Conservation (phyloP, 352 stramenopile genomes). For the Pythium brachiatum region DNA sequence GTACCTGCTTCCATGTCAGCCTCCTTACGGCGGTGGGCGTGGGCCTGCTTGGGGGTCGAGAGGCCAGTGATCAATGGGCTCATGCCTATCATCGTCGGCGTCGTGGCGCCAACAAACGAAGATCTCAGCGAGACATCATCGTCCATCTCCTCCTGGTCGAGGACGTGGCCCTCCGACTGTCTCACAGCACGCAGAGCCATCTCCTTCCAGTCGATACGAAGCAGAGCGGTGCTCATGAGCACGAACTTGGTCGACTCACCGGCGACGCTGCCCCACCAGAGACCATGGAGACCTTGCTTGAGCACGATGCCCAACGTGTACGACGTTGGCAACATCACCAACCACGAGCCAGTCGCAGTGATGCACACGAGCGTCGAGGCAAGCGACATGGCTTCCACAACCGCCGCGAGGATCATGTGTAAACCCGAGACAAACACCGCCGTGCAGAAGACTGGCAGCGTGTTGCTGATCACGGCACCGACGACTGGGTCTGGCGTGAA, state of each 20-base stretch:
- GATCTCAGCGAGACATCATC: slow-evolving; percentile 61
- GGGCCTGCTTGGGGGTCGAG: slow-evolving; percentile 43
- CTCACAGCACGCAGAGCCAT: slow-evolving; percentile 66
- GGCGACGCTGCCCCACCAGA: slow-evolving; percentile 75
- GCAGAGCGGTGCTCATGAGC: slow-evolving; percentile 53
- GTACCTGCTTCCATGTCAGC: slow-evolving; percentile 7
- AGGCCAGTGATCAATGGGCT: slow-evolving; percentile 60
- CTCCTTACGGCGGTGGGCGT: slow-evolving; percentile 20
- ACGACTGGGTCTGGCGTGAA: slow-evolving; percentile 70
- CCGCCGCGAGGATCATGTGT: slow-evolving; percentile 73
- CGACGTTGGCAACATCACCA: slow-evolving; percentile 62
- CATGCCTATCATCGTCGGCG: slow-evolving; percentile 54
- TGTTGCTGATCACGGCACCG: slow-evolving; percentile 42
- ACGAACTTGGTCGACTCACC: slow-evolving; percentile 75
- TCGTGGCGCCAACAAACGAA: slow-evolving; percentile 56
- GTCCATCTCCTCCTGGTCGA: slow-evolving; percentile 53
- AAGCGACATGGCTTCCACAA: slow-evolving; percentile 79
- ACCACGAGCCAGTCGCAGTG: slow-evolving; percentile 65
- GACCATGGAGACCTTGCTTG: slow-evolving; percentile 45
- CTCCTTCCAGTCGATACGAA: slow-evolving; percentile 64
- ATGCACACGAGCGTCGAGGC: slow-evolving; percentile 69
- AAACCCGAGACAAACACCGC: slow-evolving; percentile 73
- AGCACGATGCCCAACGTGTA: slow-evolving; percentile 58
- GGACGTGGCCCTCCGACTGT: slow-evolving; percentile 54
- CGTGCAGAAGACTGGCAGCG: slow-evolving; percentile 67